Conservation (phyloP, 805 yeast genomes). For the Hagleromyces aurorensis region DNA sequence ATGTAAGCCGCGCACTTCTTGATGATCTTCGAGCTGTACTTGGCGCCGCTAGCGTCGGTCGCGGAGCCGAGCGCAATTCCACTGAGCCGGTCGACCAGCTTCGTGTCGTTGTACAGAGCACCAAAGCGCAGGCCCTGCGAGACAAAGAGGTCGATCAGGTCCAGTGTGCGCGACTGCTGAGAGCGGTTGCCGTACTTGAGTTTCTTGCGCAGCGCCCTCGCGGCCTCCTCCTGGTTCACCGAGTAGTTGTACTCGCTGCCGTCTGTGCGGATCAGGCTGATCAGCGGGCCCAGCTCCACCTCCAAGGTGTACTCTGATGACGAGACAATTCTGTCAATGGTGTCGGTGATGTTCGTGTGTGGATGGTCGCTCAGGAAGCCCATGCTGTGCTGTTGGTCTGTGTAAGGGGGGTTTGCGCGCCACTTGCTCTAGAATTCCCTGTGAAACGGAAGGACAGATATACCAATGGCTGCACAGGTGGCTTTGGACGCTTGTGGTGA, state of each 20-base stretch:
- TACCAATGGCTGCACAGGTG: too few species aligned
- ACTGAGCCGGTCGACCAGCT: constrained; percentile 55
- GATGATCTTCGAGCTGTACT: constrained; percentile 37
- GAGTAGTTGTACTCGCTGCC: constrained; percentile 24
- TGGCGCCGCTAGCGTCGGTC: constrained; percentile 29
- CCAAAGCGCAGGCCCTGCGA: constrained; percentile 30
- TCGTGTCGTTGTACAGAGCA: constrained; percentile 56
- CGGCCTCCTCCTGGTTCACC: constrained; percentile 59
- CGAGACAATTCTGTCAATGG: constrained; percentile 43
- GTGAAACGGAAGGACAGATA: too few species aligned
- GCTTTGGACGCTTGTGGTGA: too few species aligned
- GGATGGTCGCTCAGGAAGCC: constrained; percentile 53
- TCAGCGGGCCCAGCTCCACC: constrained; percentile 29
- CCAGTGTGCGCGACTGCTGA: constrained; percentile 65
- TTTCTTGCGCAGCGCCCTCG: constrained; percentile 82
- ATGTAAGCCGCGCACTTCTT: constrained; percentile 40
- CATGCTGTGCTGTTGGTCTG: constrained; percentile 34
- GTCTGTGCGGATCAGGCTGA: constrained; percentile 34
- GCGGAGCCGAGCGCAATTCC: constrained; percentile 15
- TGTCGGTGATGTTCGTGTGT: constrained; percentile 63
- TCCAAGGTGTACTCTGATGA: constrained; percentile 28
- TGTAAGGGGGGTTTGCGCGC: too few species aligned
- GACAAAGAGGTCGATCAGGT: constrained; percentile 49
- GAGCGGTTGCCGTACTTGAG: constrained; percentile 70
- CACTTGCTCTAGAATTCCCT: too few species aligned